Conservation (phyloP, 2,329 filamentous ascomycete species). For the Cercospora beticola region DNA sequence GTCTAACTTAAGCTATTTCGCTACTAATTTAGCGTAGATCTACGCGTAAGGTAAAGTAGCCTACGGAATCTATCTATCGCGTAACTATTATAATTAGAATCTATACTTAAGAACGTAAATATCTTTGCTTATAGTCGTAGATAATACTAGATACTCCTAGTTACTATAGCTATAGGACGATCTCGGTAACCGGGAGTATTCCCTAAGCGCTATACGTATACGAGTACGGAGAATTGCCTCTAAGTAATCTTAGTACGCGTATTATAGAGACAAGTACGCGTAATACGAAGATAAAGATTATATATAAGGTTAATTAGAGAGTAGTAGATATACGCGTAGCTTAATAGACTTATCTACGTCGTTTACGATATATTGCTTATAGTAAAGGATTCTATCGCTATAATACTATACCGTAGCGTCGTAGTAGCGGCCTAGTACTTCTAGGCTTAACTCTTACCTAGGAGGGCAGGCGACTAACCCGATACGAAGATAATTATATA, state of each 20-base stretch:
- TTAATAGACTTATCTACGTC: neutral
- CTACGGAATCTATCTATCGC: neutral
- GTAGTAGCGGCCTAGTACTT: neutral
- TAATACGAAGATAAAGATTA: neutral
- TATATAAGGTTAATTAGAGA: neutral
- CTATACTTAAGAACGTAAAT: neutral
- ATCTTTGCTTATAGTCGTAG: neutral
- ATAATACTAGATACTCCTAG: neutral
- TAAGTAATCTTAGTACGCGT: neutral
- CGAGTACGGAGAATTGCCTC: neutral
- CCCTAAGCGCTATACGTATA: neutral
- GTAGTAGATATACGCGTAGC: neutral
- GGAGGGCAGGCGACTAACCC: neutral
- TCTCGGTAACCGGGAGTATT: neutral
- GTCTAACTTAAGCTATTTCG: neutral
- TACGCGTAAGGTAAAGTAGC: neutral
- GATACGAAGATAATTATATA: neutral
- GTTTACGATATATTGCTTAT: neutral
- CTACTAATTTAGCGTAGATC: neutral
- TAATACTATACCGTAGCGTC: neutral
- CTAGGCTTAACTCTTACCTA: neutral
- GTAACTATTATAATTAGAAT: neutral
- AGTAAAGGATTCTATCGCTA: neutral
- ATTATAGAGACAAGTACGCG: neutral
- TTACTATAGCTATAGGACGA: too few relatives aligned